phyloP scores from a whole-genome alignment of 73 alveolate species.

The Strombidium stylifer region DNA sequence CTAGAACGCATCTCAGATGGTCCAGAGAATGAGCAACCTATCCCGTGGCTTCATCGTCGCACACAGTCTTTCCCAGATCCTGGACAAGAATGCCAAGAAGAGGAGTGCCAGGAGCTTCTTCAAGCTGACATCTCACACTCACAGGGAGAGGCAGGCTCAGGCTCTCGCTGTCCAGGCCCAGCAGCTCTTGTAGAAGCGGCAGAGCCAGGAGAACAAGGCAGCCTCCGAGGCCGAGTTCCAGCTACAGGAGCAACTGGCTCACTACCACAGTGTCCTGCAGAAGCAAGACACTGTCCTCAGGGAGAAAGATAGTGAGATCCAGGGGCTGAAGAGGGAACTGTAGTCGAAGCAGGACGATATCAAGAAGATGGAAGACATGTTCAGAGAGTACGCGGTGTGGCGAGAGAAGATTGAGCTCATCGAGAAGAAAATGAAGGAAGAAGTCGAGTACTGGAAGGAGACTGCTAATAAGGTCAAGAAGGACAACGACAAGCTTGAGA shows the following conservation, averaged over 20 bases:
- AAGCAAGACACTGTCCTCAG: not conserved
- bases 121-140: slow-evolving; percentile 26
- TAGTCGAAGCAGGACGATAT: slow-evolving; percentile 12
- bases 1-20: slow-evolving; percentile 50
- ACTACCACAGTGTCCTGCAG: not conserved
- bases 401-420: slow-evolving; percentile 29
- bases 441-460: slow-evolving; percentile 16
- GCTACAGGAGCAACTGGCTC: not conserved
- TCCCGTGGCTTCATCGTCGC: slow-evolving; percentile 37
- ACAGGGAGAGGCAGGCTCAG: no score
- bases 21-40: slow-evolving; percentile 54
- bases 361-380: slow-evolving; percentile 21
- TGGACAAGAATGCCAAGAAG: slow-evolving; percentile 25
- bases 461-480: slow-evolving; percentile 19
- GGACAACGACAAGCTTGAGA: slow-evolving; percentile 36
- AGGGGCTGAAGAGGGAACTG: not conserved
- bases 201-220: no score
- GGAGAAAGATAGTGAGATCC: not conserved
- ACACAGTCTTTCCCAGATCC: slow-evolving; percentile 16
- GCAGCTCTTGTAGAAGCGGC: no score
- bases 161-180: no score
- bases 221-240: no score
- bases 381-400: slow-evolving; percentile 36
- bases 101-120: slow-evolving; percentile 13
- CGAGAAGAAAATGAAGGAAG: slow-evolving; percentile 33